A percentile compares a stretch with the other conserved stretches of the same genome.
Evolutionary conservation across 202 grass and related monocot species (phyloP).

Genomic region (Eragrostis tef): DNA sequence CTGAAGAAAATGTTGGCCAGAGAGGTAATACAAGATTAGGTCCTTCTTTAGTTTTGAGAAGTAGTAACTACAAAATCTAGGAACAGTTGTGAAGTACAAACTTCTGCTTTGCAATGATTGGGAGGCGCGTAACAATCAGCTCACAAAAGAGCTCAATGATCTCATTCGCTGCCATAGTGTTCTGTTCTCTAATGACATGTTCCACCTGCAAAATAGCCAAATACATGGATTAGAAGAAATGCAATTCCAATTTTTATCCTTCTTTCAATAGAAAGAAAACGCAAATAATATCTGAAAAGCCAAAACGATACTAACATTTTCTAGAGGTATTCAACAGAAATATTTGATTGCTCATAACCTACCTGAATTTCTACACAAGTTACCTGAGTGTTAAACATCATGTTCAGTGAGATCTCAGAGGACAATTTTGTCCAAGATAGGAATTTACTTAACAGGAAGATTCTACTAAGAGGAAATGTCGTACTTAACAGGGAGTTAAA

Average conservation of each 20-base stretch:
- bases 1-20: slow-evolving; percentile 53
- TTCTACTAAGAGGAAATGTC: not conserved
- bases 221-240: not conserved
- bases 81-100: slow-evolving; percentile 44
- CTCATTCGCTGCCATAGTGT: slow-evolving; percentile 83
- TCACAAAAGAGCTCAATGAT: slow-evolving; percentile 97
- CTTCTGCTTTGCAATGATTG: slow-evolving; percentile 89
- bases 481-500: not conserved
- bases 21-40: slow-evolving; percentile 31
- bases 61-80: not conserved
- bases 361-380: not conserved
- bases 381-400: not conserved
- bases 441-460: not conserved
- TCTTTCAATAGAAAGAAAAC: not conserved
- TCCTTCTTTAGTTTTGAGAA: slow-evolving; percentile 26
- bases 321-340: not conserved
- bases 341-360: not conserved
- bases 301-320: not conserved
- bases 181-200: slow-evolving; percentile 98
- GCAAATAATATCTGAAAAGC: not conserved
- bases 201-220: slow-evolving; percentile 69
- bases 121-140: slow-evolving; percentile 80
- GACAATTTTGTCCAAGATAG: not conserved
- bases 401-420: not conserved
- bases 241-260: not conserved